Base-by-base conservation (phyloP, 768 basidiomycete genomes). In the Leucocoprinus leucothites region DNA sequence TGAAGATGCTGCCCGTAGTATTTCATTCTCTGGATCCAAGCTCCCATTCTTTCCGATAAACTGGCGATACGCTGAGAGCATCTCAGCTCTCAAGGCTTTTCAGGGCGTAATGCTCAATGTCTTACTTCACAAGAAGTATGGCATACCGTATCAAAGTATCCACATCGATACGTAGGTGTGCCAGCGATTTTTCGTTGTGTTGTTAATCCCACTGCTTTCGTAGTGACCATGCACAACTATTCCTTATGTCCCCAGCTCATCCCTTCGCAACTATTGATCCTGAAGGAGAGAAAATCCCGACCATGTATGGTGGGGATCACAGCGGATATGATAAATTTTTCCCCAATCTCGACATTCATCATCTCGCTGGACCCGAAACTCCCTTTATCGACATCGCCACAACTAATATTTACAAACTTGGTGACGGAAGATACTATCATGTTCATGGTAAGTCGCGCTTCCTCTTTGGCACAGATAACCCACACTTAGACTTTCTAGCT, bases 11-110 rank as follows among this genome's bases (percentile, higher is more conserved):
- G 60, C 58, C 13, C 34, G 49, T 9, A 16, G 21, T 22, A 48
- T 66, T 9, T 45, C 60, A 28, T 66, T 58, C 26, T 48, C 56
- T 11, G 66, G 64, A 1, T 49, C 52, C 9, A 36, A 35, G 1
- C 28, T 42, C 4, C 64, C 65, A 6, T 51, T 40, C 22, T 44
- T 65, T 6, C 66, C 62, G 11, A 61, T 63, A 19, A 66, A 66
- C 47, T 66, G 65, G 65, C 61, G 62, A 35, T 67, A 65, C 34
- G 60, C 64, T 11, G 67, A 68, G 56, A 65, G 64, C 45, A 59
- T 65, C 18, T 60, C 64, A 51, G 62, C 66, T 9, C 57, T 68
- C 40, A 67, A 67, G 42, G 67, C 61, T 5, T 65, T 65, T 24
- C 63, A 68, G 51, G 67, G 53, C 5, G 57, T 63, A 2, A 66